Base-by-base conservation (phyloP, 164 flowering plant species). In the Akebia trifoliata region DNA sequence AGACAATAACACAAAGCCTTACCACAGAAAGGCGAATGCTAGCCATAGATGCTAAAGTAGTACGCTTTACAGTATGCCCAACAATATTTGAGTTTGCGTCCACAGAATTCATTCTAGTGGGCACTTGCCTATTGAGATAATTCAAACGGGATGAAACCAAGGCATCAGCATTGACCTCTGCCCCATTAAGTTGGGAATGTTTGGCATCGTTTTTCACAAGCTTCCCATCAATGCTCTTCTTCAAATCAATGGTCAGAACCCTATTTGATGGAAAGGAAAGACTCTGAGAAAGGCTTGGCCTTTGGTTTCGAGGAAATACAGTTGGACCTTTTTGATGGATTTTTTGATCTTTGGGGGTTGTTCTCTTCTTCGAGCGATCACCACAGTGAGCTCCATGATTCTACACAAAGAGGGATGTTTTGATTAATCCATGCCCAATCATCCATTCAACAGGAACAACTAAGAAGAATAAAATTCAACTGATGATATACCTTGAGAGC, bases 241-340 rank as follows among this genome's bases (percentile, higher is more conserved):
- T 78, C 73, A 75, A 55, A 52, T 64, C 70, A 64, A 72, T 76
- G 8, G 70, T 60, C 32, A 28, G 64, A 59, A 40, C 47, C 26
- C 79, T 78, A 62, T 57, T 77, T 12, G 83, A 61, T 21, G 89
- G 85, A 43, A 89, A 81, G 4, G 94, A 84, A 46, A 74, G 66
- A 52, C 91, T 86, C 66, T 84, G 84, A 42, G 79, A 71, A 36
- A 86, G 68, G 39, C 61, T 59, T 3, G 79, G 61, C 61, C 57
- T 80, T 58, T 73, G 70, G 21, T 28, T 75, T 11, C 60, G 70
- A 45, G 79, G 40, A 54, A 56, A 20, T 21, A 70, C n/a, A 42
- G 34, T 62, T 29, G 58, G 20, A 51, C 57, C 76, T 65, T 75
- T 89, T 22, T 60, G 20, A 43, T 9, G n/a, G 56, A 49, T 62